A percentile compares a stretch with the other conserved stretches of the same genome.
phyloP scores from a whole-genome alignment of 805 yeast species.

The Torulaspora indica region DNA sequence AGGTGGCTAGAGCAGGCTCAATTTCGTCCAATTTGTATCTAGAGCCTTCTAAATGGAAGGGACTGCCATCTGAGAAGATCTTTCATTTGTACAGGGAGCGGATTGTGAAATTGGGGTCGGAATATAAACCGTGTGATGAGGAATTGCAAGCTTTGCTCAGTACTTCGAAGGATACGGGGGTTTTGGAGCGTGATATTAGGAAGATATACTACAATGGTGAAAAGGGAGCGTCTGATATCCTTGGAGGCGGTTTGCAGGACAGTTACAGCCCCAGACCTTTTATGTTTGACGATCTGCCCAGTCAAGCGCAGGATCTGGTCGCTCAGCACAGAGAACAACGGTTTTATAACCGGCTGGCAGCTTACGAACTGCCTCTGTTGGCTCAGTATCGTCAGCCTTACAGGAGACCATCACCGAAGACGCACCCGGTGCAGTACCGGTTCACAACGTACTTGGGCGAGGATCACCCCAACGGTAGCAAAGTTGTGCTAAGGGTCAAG shows the following conservation, averaged over 20 bases:
- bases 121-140: constrained; percentile 45
- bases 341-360: constrained; percentile 74
- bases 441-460: constrained; percentile 75
- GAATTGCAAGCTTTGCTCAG: constrained; percentile 56
- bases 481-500: constrained; percentile 57
- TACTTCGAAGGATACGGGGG: constrained; percentile 43
- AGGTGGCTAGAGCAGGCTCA: constrained; percentile 5
- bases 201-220: constrained; percentile 41
- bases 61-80: constrained; percentile 58
- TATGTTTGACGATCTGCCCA: constrained; percentile 61
- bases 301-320: constrained; percentile 65
- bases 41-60: constrained; percentile 67
- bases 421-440: constrained; percentile 58
- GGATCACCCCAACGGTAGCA: constrained; percentile 50
- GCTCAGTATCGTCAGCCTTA: constrained; percentile 71
- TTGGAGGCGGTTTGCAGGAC: constrained; percentile 38
- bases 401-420: constrained; percentile 41
- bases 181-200: constrained; percentile 34
- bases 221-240: constrained; percentile 39
- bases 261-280: constrained; percentile 42
- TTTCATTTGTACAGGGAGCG: constrained; percentile 58
- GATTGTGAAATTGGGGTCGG: constrained; percentile 48
- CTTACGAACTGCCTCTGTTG: constrained; percentile 86
- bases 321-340: constrained; percentile 71
- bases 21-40: constrained; percentile 39